phyloP scores from a whole-genome alignment of 1,284 basidiomycete species.

The Cronartium quercuum region DNA sequence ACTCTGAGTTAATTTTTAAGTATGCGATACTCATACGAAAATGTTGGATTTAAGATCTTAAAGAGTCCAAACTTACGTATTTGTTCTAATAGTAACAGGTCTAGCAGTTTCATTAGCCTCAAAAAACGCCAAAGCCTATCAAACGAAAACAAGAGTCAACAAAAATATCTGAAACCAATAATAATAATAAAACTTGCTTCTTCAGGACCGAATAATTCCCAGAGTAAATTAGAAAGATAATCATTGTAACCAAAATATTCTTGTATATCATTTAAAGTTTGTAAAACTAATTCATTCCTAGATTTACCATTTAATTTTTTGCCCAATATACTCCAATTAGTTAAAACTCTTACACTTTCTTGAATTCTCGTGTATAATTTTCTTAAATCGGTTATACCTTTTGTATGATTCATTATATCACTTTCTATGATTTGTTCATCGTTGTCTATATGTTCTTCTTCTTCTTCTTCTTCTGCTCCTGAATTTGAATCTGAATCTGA shows the following conservation, averaged over 20 bases:
- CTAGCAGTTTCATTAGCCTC: conserved; percentile 94
- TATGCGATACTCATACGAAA: too few relatives aligned
- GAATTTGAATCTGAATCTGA: neutral
- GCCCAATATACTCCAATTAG: conserved; percentile 54
- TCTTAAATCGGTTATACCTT: conserved; percentile 33
- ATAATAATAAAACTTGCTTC: conserved; percentile 58
- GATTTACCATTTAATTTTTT: conserved; percentile 22
- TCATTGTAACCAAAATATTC: conserved; percentile 98
- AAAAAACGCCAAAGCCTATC: conserved; percentile 91
- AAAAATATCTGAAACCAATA: neutral
- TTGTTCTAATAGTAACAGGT: conserved; percentile 96
- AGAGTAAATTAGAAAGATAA: conserved; percentile 88
- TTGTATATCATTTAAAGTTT: conserved; percentile 78
- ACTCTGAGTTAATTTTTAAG: too few relatives aligned
- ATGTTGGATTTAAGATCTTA: neutral
- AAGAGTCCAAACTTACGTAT: conserved; percentile 57
- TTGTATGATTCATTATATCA: conserved; percentile 33
- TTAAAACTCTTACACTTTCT: conserved; percentile 73
- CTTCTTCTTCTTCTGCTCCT: conserved; percentile 34
- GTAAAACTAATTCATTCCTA: conserved; percentile 73
- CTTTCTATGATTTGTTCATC: conserved; percentile 27
- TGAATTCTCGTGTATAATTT: conserved; percentile 60
- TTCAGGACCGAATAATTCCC: conserved; percentile 83
- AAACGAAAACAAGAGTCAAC: neutral
- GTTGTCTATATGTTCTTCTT: conserved; percentile 40